Conservation (phyloP, 257 asterid species). For the Gynochthodes officinalis region DNA sequence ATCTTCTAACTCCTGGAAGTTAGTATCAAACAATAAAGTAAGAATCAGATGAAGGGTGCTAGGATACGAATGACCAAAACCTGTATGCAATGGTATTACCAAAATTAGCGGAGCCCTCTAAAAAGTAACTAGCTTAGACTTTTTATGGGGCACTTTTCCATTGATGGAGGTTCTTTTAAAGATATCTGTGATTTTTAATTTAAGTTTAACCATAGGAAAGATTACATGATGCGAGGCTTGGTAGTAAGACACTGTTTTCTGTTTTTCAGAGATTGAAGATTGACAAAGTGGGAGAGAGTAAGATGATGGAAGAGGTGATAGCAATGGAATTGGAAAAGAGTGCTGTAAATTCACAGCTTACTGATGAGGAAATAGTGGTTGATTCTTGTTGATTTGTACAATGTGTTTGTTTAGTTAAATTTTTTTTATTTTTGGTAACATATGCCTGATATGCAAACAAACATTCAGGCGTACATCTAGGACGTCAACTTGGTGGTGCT, state of each 20-base stretch:
- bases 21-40: background rate
- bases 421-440: too few relatives aligned
- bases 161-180: background rate
- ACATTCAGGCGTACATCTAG: conserved; percentile 1
- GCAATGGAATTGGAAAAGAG: conserved; percentile 22
- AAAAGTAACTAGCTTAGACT: background rate
- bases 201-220: background rate
- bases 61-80: background rate
- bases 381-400: conserved; percentile 23
- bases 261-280: conserved; percentile 39
- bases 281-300: conserved; percentile 23
- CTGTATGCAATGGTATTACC: background rate
- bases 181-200: background rate
- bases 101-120: background rate
- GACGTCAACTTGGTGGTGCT: background rate
- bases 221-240: too few relatives aligned
- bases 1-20: background rate
- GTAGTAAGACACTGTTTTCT: background rate
- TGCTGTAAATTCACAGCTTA: conserved; percentile 21
- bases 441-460: background rate
- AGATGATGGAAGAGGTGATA: conserved; percentile 26
- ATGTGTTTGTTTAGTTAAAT: too few relatives aligned
- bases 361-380: conserved; percentile 17
- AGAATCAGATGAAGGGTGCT: background rate
- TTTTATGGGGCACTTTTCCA: background rate